Evolutionary conservation across 805 yeast genomes (phyloP).

Genomic region (Alloascoidea africana): DNA sequence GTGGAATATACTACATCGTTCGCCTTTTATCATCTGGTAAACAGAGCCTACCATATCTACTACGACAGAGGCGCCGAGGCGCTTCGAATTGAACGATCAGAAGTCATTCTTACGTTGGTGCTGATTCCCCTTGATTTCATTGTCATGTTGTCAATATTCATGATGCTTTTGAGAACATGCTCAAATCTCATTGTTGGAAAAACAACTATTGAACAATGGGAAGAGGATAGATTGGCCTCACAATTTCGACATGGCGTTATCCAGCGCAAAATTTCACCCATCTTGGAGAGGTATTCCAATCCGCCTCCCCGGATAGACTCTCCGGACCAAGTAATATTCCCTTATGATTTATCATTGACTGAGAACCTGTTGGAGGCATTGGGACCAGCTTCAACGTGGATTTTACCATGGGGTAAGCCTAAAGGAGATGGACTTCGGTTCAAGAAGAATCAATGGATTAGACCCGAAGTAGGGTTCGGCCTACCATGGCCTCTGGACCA

Average conservation of each 20-base stretch:
- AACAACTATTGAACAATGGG: conserved; percentile 92
- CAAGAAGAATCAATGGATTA: conserved; percentile 34
- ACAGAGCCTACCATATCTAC: conserved; percentile 1
- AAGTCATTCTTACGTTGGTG: conserved; percentile 38
- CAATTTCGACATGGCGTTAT: conserved; percentile 28
- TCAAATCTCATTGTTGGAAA: conserved; percentile 44
- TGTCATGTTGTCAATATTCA: conserved; percentile 41
- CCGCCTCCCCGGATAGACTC: neutral
- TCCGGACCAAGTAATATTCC: conserved; percentile 56
- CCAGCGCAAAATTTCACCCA: neutral
- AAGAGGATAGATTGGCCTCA: conserved; percentile 61
- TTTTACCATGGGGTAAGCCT: conserved; percentile 58
- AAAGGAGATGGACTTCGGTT: conserved; percentile 43
- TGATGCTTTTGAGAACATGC: conserved; percentile 48
- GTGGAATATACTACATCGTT: conserved; percentile 32
- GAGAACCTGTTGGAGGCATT: conserved; percentile 34
- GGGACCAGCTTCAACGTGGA: conserved; percentile 56
- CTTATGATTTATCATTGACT: conserved; percentile 60
- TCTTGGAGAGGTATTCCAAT: neutral
- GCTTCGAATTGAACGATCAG: conserved; percentile 34
- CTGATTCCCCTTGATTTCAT: conserved; percentile 40
- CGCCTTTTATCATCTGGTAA: conserved; percentile 1
- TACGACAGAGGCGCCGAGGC: conserved; percentile 9
- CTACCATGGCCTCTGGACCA: conserved; percentile 95
- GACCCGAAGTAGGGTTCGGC: conserved; percentile 26